These are phyloP conservation scores for Piper longum DNA, from an alignment of 164 flowering plant genomes.

Conservation along the genomic window DNA sequence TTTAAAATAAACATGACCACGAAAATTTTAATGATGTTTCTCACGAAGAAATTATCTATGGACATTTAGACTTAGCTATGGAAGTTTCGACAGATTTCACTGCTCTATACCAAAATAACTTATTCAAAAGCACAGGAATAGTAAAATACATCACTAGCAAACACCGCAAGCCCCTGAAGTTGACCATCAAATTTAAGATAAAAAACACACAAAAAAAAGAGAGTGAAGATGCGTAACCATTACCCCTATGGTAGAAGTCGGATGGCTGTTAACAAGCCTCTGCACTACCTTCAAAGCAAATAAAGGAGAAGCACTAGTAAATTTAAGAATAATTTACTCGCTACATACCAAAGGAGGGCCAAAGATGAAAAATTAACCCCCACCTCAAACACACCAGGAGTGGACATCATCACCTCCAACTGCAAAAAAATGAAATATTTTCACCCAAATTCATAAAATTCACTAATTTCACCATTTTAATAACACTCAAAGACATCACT, in stretches of 20 bases:
- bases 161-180: too few relatives aligned
- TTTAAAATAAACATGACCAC: too few relatives aligned
- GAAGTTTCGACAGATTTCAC: too few relatives aligned
- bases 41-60: too few relatives aligned
- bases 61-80: too few relatives aligned
- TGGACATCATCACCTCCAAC: constrained; percentile 67
- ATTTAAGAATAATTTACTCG: not conserved
- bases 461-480: too few relatives aligned
- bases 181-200: not conserved
- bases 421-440: constrained; percentile 12
- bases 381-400: constrained; percentile 80
- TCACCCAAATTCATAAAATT: not conserved
- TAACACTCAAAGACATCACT: not conserved
- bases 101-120: too few relatives aligned
- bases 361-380: constrained; percentile 1
- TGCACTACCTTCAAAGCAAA: constrained; percentile 35
- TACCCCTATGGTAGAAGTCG: constrained; percentile 52
- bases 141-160: too few relatives aligned
- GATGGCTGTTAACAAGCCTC: constrained; percentile 42
- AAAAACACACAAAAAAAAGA: not conserved
- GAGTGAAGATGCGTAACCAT: constrained; percentile 2
- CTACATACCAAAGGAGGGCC: not conserved
- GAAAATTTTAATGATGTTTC: too few relatives aligned
- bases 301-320: not conserved
- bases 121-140: too few relatives aligned